Evolutionary conservation across 2,329 filamentous ascomycete genomes (phyloP).

Genomic region (Fusarium verrucosum): DNA sequence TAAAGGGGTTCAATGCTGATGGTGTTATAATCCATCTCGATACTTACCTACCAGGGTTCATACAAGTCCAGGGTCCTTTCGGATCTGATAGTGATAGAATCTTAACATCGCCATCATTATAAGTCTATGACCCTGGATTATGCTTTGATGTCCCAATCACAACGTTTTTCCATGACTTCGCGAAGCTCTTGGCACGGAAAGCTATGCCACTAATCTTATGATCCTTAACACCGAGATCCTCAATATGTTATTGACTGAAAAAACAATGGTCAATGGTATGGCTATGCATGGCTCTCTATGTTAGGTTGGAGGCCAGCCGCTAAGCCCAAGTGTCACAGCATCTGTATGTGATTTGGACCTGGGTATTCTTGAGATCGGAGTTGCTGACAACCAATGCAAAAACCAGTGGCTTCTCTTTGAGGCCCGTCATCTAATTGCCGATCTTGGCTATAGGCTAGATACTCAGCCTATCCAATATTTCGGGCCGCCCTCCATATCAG

Average conservation of each 20-base stretch:
- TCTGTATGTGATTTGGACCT: neutral
- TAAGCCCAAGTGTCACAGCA: neutral
- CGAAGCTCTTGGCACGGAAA: neutral
- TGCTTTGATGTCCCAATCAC: neutral
- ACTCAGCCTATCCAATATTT: constrained; percentile 8
- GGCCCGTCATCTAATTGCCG: constrained; percentile 20
- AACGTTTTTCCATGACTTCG: neutral
- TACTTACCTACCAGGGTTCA: neutral
- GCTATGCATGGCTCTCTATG: neutral
- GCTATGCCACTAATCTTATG: neutral
- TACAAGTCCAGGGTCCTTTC: neutral
- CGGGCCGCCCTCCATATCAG: constrained; percentile 1
- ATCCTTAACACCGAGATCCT: neutral
- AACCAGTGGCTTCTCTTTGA: constrained; percentile 15
- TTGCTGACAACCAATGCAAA: constrained; percentile 9
- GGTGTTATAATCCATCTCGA: neutral
- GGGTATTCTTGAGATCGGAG: neutral
- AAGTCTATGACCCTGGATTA: neutral
- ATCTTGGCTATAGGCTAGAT: neutral
- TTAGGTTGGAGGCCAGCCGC: neutral
- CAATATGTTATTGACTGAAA: neutral
- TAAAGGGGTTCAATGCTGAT: neutral
- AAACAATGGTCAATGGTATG: too few species aligned
- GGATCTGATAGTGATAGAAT: neutral
- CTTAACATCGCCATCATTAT: neutral